These are phyloP conservation scores for Albifimbria verrucaria DNA, from an alignment of 2,329 filamentous ascomycete species.

Conservation along the genomic window DNA sequence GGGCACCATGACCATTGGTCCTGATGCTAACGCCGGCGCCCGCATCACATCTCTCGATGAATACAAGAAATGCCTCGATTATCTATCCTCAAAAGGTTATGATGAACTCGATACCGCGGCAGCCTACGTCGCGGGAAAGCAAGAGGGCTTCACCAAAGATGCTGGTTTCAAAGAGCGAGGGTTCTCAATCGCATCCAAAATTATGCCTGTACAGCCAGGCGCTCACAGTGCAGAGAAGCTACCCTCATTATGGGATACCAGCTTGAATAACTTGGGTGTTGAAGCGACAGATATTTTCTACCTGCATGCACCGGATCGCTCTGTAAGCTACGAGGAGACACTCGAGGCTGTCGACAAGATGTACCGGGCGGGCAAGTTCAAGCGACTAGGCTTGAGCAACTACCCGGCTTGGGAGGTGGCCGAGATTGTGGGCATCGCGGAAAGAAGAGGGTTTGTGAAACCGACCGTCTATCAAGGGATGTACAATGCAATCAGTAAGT, in stretches of 20 bases:
- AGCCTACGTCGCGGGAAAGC: slow-evolving; percentile 62
- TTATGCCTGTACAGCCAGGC: slow-evolving; percentile 11
- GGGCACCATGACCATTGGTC: slow-evolving; percentile 4
- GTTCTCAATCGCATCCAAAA: slow-evolving; percentile 66
- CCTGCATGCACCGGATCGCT: slow-evolving; percentile 52
- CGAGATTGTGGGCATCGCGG: slow-evolving; percentile 67
- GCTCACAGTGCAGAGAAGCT: slow-evolving; percentile 5
- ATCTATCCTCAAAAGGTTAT: slow-evolving; percentile 65
- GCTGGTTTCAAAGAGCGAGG: slow-evolving; percentile 68
- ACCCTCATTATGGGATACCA: neutral
- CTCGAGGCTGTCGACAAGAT: slow-evolving; percentile 65
- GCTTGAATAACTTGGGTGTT: slow-evolving; percentile 7
- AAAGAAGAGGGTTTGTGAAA: slow-evolving; percentile 63
- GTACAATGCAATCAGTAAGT: slow-evolving; percentile 42
- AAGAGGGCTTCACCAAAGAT: slow-evolving; percentile 66
- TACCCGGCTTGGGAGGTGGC: slow-evolving; percentile 75
- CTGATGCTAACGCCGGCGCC: neutral
- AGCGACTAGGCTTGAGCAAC: slow-evolving; percentile 67
- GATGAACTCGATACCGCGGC: slow-evolving; percentile 72
- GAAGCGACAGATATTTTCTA: slow-evolving; percentile 19
- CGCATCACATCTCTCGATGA: slow-evolving; percentile 35
- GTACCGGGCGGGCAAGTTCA: slow-evolving; percentile 69
- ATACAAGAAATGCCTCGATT: slow-evolving; percentile 62
- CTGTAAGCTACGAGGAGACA: slow-evolving; percentile 65
- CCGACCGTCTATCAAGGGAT: slow-evolving; percentile 75